phyloP scores from a whole-genome alignment of 2,329 filamentous ascomycete genomes.

The Nothomitra cinnamomea region DNA sequence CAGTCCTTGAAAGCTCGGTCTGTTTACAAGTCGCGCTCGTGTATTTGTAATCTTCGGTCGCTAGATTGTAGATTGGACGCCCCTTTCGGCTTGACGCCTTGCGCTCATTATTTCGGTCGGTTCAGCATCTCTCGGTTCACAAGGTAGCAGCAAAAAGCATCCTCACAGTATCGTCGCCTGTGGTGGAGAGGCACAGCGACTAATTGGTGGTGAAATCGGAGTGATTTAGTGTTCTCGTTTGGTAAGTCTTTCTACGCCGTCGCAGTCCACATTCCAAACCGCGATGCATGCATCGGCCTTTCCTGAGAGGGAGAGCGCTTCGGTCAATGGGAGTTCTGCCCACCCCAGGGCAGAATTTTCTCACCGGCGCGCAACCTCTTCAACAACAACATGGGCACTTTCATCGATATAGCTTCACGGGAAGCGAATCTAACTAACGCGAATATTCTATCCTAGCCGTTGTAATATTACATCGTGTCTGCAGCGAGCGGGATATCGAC shows the following conservation, averaged over 20 bases:
- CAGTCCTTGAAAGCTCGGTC: not conserved
- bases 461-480: not conserved
- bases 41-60: conserved; percentile 3
- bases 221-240: not conserved
- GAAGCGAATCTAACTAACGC: not conserved
- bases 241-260: not conserved
- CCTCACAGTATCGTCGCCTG: not conserved
- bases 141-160: not conserved
- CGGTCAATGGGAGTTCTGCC: not conserved
- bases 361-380: too few species aligned
- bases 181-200: not conserved
- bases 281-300: not conserved
- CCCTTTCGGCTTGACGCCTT: not conserved
- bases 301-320: not conserved
- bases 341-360: not conserved
- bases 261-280: not conserved
- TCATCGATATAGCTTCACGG: not conserved
- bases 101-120: conserved; percentile 1
- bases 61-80: not conserved
- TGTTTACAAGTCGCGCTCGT: not conserved
- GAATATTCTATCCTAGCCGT: not conserved
- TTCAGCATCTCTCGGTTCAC: not conserved
- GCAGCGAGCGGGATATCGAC: not conserved
- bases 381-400: not conserved
- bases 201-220: not conserved